Conservation (phyloP, 257 asterid species). For the Solanum acaule region DNA sequence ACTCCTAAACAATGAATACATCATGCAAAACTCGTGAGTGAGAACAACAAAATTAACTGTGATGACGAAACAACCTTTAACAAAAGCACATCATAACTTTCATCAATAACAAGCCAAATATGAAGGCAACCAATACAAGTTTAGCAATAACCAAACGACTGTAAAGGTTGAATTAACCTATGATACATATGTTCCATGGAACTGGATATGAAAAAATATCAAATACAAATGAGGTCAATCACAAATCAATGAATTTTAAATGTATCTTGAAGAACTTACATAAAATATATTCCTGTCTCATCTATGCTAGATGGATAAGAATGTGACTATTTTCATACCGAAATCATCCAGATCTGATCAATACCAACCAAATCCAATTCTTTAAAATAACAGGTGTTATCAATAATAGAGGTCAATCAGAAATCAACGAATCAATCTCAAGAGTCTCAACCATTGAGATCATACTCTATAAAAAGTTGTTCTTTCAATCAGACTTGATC, state of each 20-base stretch:
- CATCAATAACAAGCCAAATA: background rate
- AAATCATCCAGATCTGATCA: background rate
- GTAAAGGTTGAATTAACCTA: background rate
- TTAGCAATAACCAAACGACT: background rate
- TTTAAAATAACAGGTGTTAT: background rate
- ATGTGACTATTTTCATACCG: background rate
- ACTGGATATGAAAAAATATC: background rate
- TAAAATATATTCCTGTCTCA: background rate
- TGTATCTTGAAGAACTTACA: background rate
- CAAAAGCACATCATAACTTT: background rate
- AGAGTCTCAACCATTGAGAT: background rate
- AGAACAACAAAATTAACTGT: background rate
- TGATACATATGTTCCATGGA: background rate
- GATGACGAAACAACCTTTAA: background rate
- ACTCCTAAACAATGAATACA: background rate
- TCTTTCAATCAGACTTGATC: background rate
- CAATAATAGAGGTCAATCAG: background rate
- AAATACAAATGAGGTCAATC: background rate
- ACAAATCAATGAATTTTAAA: background rate
- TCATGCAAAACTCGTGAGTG: background rate
- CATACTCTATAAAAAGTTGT: background rate
- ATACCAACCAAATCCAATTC: background rate
- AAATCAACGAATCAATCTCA: background rate
- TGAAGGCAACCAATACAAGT: background rate
- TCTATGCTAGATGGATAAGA: background rate